Conservation (phyloP, 345 rosid genomes). For the Citrus sinensis region DNA sequence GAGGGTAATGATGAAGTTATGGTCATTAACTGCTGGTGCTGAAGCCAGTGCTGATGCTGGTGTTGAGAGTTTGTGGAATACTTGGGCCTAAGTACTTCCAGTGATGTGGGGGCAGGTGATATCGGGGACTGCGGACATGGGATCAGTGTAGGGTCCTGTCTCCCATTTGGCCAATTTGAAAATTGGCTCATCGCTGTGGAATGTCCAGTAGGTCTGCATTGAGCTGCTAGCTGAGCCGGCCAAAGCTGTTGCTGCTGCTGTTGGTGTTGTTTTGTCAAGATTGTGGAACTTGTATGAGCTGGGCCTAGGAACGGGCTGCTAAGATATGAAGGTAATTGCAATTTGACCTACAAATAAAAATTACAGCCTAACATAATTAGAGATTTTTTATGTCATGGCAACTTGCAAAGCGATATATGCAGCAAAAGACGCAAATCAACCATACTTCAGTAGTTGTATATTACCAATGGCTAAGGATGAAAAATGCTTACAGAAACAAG, state of each 20-base stretch:
- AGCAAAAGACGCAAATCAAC: background rate
- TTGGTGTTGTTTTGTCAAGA: constrained; percentile 37
- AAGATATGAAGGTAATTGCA: constrained; percentile 40
- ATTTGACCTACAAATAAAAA: constrained; percentile 37
- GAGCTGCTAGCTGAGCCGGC: constrained; percentile 50
- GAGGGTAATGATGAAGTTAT: constrained; percentile 36
- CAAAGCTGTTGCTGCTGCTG: constrained; percentile 33
- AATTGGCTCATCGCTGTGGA: constrained; percentile 31
- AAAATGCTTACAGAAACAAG: background rate
- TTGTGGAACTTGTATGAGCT: constrained; percentile 15
- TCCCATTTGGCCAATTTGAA: constrained; percentile 42
- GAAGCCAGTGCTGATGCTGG: constrained; percentile 28
- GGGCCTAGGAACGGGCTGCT: constrained; percentile 32
- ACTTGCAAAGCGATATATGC: background rate
- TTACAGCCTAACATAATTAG: background rate
- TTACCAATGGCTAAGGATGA: background rate
- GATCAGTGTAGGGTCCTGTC: constrained; percentile 35
- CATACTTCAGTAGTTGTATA: background rate
- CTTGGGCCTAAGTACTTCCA: constrained; percentile 28
- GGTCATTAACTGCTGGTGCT: constrained; percentile 36
- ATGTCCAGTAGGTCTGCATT: constrained; percentile 32
- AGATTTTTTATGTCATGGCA: background rate
- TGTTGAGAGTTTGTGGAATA: constrained; percentile 32
- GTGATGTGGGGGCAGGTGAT: constrained; percentile 28
- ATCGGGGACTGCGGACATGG: constrained; percentile 19